Base-by-base conservation (phyloP, 495 filamentous ascomycete species). In the Tetracladium setigerum region DNA sequence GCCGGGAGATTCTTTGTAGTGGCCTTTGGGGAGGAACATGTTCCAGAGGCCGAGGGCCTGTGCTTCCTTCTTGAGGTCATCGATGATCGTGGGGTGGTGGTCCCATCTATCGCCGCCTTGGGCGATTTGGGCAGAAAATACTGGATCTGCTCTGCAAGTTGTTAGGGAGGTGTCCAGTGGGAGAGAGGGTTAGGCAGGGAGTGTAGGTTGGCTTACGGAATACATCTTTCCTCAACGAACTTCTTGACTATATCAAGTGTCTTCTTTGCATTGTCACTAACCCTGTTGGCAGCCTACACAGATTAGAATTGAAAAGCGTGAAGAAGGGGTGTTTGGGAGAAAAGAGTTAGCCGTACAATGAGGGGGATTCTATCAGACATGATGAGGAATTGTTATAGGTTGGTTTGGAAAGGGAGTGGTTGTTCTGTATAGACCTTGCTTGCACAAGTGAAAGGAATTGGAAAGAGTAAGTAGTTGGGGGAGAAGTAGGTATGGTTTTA, bases 211-310 rank as follows among this genome's bases (percentile, higher is more conserved):
- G 52, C 73, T 68, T 62, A 77, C 73, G 86, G 83, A 57, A 94
- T 84, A 61, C 89, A 98, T 70, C 95, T 89, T 64, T 91, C 90
- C 62, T 97, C 91, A 49, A 98, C 91, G 61, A 98, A 97, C 61
- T 87, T 88, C 66, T 90, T 86, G 49, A 96, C 88, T 71, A 91
- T 38, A 43, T 71, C 66, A 42, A 69, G 39, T 22, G 62, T 86
- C 69, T 84, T 77, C 72, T 78, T 82, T 37, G 89, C 89, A 52
- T 78, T 74, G 24, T 94, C 87, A 73, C 86, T 89, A 45, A 95
- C 86, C 54, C 72, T 68, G 51, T 69, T 55, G 45, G 65, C 63
- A 34, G 75, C 73, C 74, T 78, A 46, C 17, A 38, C 19, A 35
- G 3, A n/a, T 30, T 18, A 48, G 24, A 37, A 54, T 72, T 53